Base-by-base conservation (phyloP, 768 basidiomycete genomes). In the Leucosporidium scottii region DNA sequence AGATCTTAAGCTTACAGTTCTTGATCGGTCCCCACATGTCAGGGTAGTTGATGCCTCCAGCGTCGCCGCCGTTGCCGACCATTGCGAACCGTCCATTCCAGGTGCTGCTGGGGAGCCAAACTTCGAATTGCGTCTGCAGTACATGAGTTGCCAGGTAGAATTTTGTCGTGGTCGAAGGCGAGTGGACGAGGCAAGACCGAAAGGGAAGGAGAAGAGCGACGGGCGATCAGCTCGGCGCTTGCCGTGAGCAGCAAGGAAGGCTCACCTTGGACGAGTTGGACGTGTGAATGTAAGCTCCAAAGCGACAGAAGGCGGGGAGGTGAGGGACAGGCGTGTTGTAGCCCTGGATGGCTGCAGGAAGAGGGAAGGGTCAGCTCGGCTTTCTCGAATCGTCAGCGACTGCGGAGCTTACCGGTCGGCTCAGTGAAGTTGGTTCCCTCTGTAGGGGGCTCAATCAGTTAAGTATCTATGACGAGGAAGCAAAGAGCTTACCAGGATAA, bases 81-180 rank as follows among this genome's bases (percentile, higher is more conserved):
- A 66, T 66, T n/a, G 61, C 61, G 60, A 66, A 66, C 0, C 65
- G 59, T 2, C 55, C 60, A n/a, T 55, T 66, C 65, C 65, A 66
- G 12, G n/a, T 12, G 9, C 15, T 55, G 23, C 49, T 59, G 5
- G 73, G 73, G 1, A 74, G 50, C 68, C 68, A 74, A 21, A 74
- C 67, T 47, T 74, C 74, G 67, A 74, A 74, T 61, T 71, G 70
- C 31, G 65, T 60, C 68, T 69, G 50, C 27, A n/a, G n/a, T n/a
- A n/a, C n/a, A n/a, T n/a, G n/a, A n/a, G n/a, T n/a, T n/a, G n/a
- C n/a, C n/a, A n/a, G n/a, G n/a, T n/a, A n/a, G n/a, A n/a, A n/a
- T n/a, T n/a, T n/a, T n/a, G n/a, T n/a, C n/a, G n/a, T n/a, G n/a
- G n/a, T n/a, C n/a, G n/a, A n/a, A n/a, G n/a, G n/a, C n/a, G n/a